phyloP scores from a whole-genome alignment of 108 stramenopile species.

The Pinguiococcus pyrenoidosus region DNA sequence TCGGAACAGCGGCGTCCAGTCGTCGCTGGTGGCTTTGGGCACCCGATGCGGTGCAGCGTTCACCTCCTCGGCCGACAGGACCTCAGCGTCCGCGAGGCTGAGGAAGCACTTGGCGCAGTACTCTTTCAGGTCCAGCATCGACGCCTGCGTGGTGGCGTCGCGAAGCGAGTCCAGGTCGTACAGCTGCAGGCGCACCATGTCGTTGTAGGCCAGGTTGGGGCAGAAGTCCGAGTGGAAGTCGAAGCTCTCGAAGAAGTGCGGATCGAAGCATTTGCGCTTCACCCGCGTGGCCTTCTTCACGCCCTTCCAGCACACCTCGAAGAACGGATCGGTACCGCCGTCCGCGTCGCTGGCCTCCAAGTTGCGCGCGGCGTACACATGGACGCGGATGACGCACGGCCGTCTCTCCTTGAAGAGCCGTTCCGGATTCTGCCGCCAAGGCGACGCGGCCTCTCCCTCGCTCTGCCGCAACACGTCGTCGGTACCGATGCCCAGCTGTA shows the following conservation, averaged over 20 bases:
- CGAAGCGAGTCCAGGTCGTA: too few relatives aligned
- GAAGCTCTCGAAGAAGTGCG: constrained; percentile 29
- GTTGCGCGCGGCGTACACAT: constrained; percentile 33
- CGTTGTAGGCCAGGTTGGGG: constrained; percentile 7
- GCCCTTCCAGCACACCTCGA: constrained; percentile 22
- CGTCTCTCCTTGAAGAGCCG: constrained; percentile 11
- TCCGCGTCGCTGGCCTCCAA: constrained; percentile 38
- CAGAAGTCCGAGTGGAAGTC: constrained; percentile 1
- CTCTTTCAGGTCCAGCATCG: too few relatives aligned
- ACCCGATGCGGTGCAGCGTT: too few relatives aligned
- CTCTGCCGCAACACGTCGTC: too few relatives aligned
- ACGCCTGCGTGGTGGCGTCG: too few relatives aligned
- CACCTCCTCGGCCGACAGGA: too few relatives aligned
- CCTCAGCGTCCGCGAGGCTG: too few relatives aligned
- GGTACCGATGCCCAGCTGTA: constrained; percentile 35
- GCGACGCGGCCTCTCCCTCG: too few relatives aligned
- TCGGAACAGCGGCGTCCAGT: constrained; percentile 18
- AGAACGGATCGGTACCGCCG: constrained; percentile 39
- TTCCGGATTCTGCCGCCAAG: too few relatives aligned
- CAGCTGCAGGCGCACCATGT: constrained; percentile 8
- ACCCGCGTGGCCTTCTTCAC: not conserved
- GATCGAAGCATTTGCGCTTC: constrained; percentile 2
- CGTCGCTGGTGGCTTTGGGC: too few relatives aligned
- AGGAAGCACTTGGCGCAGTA: too few relatives aligned
- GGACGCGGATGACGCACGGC: constrained; percentile 25